Conservation (phyloP, 2,329 filamentous ascomycete genomes). For the Ophiocordyceps camponoti-leonardi region DNA sequence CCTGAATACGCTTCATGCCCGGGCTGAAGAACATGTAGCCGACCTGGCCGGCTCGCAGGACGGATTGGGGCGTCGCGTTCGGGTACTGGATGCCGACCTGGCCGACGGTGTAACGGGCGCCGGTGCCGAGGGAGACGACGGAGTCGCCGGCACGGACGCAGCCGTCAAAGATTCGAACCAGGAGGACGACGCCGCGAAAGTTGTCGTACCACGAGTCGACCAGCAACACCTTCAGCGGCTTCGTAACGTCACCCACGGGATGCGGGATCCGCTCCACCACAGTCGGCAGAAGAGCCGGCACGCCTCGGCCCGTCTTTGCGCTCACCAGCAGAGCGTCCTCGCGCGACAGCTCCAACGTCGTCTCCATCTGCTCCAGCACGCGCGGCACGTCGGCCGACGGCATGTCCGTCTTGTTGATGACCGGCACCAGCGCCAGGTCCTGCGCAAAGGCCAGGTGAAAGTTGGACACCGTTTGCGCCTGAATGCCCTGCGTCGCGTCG, state of each 20-base stretch:
- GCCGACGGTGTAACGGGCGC: constrained; percentile 78
- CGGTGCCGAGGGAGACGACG: constrained; percentile 75
- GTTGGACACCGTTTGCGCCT: constrained; percentile 96
- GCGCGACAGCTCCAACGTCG: constrained; percentile 74
- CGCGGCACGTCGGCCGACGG: constrained; percentile 74
- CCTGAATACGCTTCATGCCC: constrained; percentile 91
- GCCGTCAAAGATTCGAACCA: constrained; percentile 86
- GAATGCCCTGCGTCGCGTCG: constrained; percentile 89
- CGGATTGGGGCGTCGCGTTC: constrained; percentile 61
- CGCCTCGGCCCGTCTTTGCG: constrained; percentile 85
- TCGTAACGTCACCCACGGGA: constrained; percentile 54
- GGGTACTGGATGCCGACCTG: constrained; percentile 97
- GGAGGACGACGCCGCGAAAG: constrained; percentile 81
- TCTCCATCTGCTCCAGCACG: constrained; percentile 71
- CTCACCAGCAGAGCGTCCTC: constrained; percentile 57
- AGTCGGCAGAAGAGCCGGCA: constrained; percentile 63
- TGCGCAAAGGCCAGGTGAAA: constrained; percentile 96
- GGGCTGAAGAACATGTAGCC: constrained; percentile 97
- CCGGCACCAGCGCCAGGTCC: constrained; percentile 69
- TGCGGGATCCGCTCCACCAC: constrained; percentile 75
- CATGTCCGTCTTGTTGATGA: constrained; percentile 95
- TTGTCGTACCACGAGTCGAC: constrained; percentile 98
- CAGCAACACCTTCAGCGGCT: constrained; percentile 67
- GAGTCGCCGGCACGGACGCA: constrained; percentile 67
- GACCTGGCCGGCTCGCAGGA: constrained; percentile 78